These are phyloP conservation scores for Warburgia ugandensis DNA, from an alignment of 164 flowering plant species.

Conservation along the genomic window DNA sequence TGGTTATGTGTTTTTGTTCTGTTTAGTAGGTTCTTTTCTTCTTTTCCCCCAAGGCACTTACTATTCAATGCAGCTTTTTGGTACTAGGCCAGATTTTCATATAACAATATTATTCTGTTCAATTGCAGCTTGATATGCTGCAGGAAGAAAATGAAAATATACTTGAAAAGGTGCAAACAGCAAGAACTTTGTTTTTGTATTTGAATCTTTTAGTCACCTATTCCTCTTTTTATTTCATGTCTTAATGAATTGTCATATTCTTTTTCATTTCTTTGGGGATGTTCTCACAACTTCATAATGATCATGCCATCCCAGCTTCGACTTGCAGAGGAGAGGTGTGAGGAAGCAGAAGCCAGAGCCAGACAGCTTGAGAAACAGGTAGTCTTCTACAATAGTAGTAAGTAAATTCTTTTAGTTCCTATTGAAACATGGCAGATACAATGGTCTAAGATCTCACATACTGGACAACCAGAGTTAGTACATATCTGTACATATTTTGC, in stretches of 20 bases:
- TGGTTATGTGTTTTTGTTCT: too few species aligned
- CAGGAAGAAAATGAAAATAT: constrained; percentile 85
- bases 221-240: not conserved
- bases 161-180: constrained; percentile 59
- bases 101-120: constrained; percentile 6
- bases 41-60: too few species aligned
- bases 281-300: constrained; percentile 13
- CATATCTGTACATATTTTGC: too few species aligned
- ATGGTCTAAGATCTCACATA: too few species aligned
- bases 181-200: not conserved
- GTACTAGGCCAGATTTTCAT: too few species aligned
- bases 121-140: constrained; percentile 80
- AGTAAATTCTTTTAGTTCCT: too few species aligned
- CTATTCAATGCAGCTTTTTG: too few species aligned
- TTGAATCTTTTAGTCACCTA: not conserved
- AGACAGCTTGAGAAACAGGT: constrained; percentile 85
- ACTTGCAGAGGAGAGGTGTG: constrained; percentile 69
- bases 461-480: too few species aligned
- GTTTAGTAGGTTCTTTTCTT: too few species aligned
- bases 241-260: too few species aligned
- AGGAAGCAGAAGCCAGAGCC: constrained; percentile 79
- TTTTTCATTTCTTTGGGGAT: not conserved
- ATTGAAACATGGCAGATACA: too few species aligned
- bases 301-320: constrained; percentile 57
- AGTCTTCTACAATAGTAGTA: not conserved